Base-by-base conservation (phyloP, 164 flowering plant species). In the Piper longum region DNA sequence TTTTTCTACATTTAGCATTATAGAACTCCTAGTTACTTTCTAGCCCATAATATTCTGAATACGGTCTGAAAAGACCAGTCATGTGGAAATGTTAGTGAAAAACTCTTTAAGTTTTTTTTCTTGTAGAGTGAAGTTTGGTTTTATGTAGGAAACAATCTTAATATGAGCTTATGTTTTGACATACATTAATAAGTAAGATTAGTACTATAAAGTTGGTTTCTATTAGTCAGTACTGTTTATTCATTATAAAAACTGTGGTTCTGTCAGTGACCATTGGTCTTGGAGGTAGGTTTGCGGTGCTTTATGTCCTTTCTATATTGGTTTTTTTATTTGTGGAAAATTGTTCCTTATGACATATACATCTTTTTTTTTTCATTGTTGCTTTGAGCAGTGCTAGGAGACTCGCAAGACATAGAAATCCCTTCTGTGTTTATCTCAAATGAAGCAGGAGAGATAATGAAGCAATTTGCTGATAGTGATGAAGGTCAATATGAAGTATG, bases 371-470 rank as follows among this genome's bases (percentile, higher is more conserved):
- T 36, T 57, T 41, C 52, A 48, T 48, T 9, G 14, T 8, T 48
- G 14, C 36, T n/a, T 14, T 57, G 39, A 1, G 41, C 60, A 85
- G 87, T 85, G 87, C 70, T 73, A 62, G 80, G 83, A 59, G 66
- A 69, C 62, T 60, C 78, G 8, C 70, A 76, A 55, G 80, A 78
- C 19, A 67, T 81, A 62, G 44, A 45, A 62, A 71, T 78, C 7
- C 80, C 70, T 68, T 85, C 89, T 36, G 83, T 85, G 36, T 85
- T 83, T 72, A 76, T 83, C 18, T 80, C 87, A 1, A 78, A 78
- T 52, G 63, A 55, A 61, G 80, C 83, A 41, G 89, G 89, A 36
- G 79, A 76, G 61, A 61, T 70, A 45, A 69, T 85, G 57, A 78
- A 63, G 75, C 66, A 71, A 65, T 62, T 74, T 73, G 79, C 82